phyloP scores from a whole-genome alignment of 306 rosid species.

The Lathyrus sativus region DNA sequence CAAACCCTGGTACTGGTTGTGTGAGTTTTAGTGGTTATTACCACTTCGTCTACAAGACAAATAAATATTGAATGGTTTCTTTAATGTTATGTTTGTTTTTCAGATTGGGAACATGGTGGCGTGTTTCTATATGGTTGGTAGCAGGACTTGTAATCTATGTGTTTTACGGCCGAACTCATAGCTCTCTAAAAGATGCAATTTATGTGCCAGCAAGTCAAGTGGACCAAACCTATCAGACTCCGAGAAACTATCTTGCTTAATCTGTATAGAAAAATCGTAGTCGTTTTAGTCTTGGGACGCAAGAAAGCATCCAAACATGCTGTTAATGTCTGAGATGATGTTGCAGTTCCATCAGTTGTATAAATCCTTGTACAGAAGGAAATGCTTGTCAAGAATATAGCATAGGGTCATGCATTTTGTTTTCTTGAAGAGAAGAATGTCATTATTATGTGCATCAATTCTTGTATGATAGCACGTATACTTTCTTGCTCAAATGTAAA shows the following conservation, averaged over 20 bases:
- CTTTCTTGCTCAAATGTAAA: too few relatives aligned
- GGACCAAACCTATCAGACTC: constrained; percentile 47
- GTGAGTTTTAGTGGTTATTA: too few relatives aligned
- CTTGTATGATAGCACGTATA: too few relatives aligned
- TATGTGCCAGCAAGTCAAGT: constrained; percentile 61
- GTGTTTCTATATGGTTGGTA: constrained; percentile 76
- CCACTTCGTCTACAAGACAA: too few relatives aligned
- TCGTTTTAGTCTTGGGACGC: neutral
- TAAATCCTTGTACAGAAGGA: constrained; percentile 26
- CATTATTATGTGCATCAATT: too few relatives aligned
- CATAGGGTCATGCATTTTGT: too few relatives aligned
- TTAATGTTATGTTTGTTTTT: constrained; percentile 31
- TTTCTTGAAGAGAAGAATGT: too few relatives aligned
- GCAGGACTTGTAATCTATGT: constrained; percentile 60
- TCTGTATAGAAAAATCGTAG: neutral
- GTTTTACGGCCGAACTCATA: constrained; percentile 77
- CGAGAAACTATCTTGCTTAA: constrained; percentile 41
- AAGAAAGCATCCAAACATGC: neutral
- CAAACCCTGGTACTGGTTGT: too few relatives aligned
- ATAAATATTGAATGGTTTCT: constrained; percentile 24
- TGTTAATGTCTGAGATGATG: neutral
- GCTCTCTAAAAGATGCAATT: constrained; percentile 66
- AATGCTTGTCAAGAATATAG: constrained; percentile 13
- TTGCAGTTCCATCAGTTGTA: constrained; percentile 16
- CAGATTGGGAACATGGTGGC: constrained; percentile 75